Percentiles rank a stretch among this genome's conserved stretches.
Evolutionary conservation across 139 green algal genomes (phyloP).

Genomic region (Nannochloris sp.): DNA sequence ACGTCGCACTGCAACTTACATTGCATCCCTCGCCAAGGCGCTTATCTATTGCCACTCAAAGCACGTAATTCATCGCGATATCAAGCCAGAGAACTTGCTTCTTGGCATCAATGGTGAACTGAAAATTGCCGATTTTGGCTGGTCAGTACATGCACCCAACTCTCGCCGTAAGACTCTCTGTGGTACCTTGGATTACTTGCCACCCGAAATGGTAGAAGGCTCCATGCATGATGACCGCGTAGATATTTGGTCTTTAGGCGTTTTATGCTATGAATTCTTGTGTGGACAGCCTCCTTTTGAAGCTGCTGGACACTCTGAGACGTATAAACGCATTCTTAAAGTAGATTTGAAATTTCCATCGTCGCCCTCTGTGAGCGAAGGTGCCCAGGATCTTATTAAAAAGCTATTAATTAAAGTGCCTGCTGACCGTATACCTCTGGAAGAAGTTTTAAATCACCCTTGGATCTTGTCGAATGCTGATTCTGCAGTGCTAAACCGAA

Average conservation of each 20-base stretch:
- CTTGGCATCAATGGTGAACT: conserved; percentile 84
- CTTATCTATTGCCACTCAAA: conserved; percentile 95
- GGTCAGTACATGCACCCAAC: conserved; percentile 92
- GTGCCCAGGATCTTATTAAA: conserved; percentile 79
- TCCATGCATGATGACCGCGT: conserved; percentile 55
- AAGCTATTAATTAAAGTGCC: conserved; percentile 78
- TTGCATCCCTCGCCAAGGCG: conserved; percentile 73
- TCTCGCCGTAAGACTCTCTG: conserved; percentile 89
- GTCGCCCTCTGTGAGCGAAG: conserved; percentile 38
- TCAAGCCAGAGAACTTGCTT: conserved; percentile 99
- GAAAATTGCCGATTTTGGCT: conserved; percentile 99
- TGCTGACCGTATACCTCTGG: conserved; percentile 53
- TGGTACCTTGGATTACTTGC: conserved; percentile 97
- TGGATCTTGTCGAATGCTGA: conserved; percentile 72
- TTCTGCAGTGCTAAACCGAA: conserved; percentile 17
- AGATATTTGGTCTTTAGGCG: conserved; percentile 79
- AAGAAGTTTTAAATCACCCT: conserved; percentile 68
- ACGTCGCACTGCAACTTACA: conserved; percentile 77
- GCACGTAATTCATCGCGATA: conserved; percentile 98
- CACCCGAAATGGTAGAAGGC: conserved; percentile 94
- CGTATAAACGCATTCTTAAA: conserved; percentile 78
- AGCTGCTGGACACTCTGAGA: conserved; percentile 73
- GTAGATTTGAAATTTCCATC: conserved; percentile 85
- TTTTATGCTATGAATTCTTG: conserved; percentile 97
- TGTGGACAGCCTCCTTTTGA: conserved; percentile 91